Evolutionary conservation across 805 yeast genomes (phyloP).

Genomic region (Candida xiaguanensis): DNA sequence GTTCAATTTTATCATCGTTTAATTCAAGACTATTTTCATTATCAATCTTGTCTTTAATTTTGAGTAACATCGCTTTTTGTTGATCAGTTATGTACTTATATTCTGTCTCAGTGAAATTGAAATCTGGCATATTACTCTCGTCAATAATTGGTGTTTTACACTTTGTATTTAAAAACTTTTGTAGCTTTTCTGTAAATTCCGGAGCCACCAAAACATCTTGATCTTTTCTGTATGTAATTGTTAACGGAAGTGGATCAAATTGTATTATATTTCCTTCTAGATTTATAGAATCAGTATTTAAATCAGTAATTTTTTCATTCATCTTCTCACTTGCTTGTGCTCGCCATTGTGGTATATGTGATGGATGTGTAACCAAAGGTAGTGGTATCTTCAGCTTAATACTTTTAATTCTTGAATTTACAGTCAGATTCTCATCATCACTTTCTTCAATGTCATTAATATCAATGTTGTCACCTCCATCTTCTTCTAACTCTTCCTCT

Average conservation of each 20-base stretch:
- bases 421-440: background rate
- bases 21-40: constrained; percentile 36
- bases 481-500: constrained; percentile 7
- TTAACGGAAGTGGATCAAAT: constrained; percentile 26
- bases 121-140: constrained; percentile 29
- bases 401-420: constrained; percentile 15
- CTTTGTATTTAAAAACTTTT: constrained; percentile 22
- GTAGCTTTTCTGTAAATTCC: constrained; percentile 22
- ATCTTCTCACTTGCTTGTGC: constrained; percentile 7
- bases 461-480: constrained; percentile 9
- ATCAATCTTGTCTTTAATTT: constrained; percentile 41
- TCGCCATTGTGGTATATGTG: constrained; percentile 41
- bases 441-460: constrained; percentile 5
- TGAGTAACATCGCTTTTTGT: constrained; percentile 46
- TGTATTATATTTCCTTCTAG: constrained; percentile 19
- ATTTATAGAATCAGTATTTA: constrained; percentile 9
- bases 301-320: constrained; percentile 11
- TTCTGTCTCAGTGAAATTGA: constrained; percentile 45
- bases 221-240: constrained; percentile 15
- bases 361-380: constrained; percentile 39
- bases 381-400: constrained; percentile 31
- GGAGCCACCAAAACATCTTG: constrained; percentile 20
- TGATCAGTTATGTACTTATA: constrained; percentile 52
- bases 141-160: constrained; percentile 36
- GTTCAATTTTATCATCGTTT: constrained; percentile 47